Evolutionary conservation across 768 basidiomycete genomes (phyloP).

Genomic region (Paxillus involutus): DNA sequence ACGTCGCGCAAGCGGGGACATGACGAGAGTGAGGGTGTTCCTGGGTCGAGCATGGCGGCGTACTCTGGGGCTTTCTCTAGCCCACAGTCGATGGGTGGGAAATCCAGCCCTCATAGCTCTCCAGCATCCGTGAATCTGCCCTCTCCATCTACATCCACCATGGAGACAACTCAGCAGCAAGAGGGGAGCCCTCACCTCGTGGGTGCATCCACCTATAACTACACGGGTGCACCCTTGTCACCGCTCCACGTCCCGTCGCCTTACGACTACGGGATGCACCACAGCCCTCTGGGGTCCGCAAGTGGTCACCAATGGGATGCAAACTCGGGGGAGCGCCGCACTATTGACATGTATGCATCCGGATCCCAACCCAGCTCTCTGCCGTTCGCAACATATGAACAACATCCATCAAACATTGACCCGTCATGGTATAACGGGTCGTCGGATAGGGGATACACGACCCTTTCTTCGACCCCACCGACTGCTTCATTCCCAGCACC

Average conservation of each 20-base stretch:
- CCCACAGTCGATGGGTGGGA: conserved; percentile 44
- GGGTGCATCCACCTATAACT: conserved; percentile 43
- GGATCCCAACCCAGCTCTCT: conserved; percentile 32
- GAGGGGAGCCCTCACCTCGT: conserved; percentile 59
- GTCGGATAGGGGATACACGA: conserved; percentile 41
- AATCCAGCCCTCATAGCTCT: conserved; percentile 69
- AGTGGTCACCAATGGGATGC: conserved; percentile 45
- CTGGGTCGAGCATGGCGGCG: conserved; percentile 38
- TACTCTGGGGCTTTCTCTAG: conserved; percentile 60
- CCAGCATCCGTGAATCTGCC: conserved; percentile 72
- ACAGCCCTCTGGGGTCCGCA: conserved; percentile 27
- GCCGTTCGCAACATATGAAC: conserved; percentile 47
- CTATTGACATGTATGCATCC: conserved; percentile 45
- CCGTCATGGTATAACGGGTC: conserved; percentile 32
- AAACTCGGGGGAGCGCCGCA: conserved; percentile 36
- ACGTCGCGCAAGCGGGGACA: conserved; percentile 72
- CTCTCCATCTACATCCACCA: conserved; percentile 59
- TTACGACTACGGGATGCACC: conserved; percentile 50
- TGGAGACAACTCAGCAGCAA: conserved; percentile 43
- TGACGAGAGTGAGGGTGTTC: conserved; percentile 59
- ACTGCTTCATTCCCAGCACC: conserved; percentile 65
- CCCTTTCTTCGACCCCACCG: conserved; percentile 58
- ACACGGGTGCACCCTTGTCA: conserved; percentile 46
- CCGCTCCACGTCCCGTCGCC: conserved; percentile 54
- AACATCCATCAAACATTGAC: conserved; percentile 41